phyloP scores from a whole-genome alignment of 306 rosid species.

The Prunus fruticosa region DNA sequence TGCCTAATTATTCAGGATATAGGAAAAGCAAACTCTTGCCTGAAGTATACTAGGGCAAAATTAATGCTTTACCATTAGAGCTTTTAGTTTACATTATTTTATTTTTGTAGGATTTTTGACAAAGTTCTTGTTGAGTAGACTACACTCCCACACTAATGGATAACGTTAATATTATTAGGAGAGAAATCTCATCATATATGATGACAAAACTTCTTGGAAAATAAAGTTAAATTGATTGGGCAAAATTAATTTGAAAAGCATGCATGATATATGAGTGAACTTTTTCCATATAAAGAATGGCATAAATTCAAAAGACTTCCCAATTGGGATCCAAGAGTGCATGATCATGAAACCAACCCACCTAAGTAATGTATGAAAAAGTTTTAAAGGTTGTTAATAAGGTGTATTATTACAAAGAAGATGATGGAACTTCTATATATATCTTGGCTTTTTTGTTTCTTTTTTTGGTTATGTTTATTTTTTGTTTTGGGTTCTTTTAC shows the following conservation, averaged over 20 bases:
- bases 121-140: not conserved
- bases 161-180: not conserved
- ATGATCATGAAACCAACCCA: not conserved
- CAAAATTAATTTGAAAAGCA: constrained; percentile 5
- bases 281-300: constrained; percentile 20
- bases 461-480: too few species aligned
- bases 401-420: constrained; percentile 20
- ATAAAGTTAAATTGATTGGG: not conserved
- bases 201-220: not conserved
- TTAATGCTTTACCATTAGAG: not conserved
- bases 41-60: not conserved
- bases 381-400: constrained; percentile 14
- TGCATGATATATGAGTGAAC: constrained; percentile 1
- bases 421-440: too few species aligned
- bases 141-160: not conserved
- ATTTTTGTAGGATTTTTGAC: not conserved
- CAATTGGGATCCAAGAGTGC: not conserved
- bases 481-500: not conserved
- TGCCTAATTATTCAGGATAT: not conserved
- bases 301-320: not conserved
- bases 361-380: constrained; percentile 17
- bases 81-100: not conserved
- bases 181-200: not conserved
- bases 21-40: not conserved
- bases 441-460: not conserved